These are phyloP conservation scores for Arabidopsis arenosa DNA, from an alignment of 345 rosid species.

Conservation along the genomic window DNA sequence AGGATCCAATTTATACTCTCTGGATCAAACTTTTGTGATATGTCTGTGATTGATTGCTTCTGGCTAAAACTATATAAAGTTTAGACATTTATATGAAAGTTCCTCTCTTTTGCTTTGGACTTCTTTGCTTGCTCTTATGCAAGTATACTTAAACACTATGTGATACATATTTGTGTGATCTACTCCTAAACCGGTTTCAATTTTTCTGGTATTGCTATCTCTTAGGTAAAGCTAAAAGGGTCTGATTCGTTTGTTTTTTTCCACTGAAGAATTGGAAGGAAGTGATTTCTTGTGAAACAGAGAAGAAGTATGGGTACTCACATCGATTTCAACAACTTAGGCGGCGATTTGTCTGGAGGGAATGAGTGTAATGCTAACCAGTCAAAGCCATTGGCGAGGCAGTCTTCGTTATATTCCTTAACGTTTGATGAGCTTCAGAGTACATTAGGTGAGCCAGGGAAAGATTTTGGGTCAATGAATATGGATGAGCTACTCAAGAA, in stretches of 20 bases:
- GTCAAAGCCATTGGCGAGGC: constrained; percentile 55
- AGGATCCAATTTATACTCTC: neutral
- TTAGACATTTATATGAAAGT: neutral
- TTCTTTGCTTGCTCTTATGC: constrained; percentile 5
- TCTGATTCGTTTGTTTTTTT: neutral
- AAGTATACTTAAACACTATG: neutral
- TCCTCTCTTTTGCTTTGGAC: constrained; percentile 13
- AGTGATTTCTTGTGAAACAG: neutral
- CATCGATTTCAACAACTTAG: constrained; percentile 62
- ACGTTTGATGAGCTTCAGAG: constrained; percentile 90
- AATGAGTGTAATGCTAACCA: constrained; percentile 46
- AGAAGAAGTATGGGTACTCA: constrained; percentile 54
- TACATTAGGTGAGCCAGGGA: constrained; percentile 70
- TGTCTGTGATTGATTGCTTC: constrained; percentile 2
- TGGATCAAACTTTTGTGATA: neutral
- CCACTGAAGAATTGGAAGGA: constrained; percentile 15
- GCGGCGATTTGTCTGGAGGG: constrained; percentile 44
- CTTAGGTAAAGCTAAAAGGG: constrained; percentile 20
- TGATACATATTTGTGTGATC: constrained; percentile 2
- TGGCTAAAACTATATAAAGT: neutral
- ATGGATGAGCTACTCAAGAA: constrained; percentile 94
- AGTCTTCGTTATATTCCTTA: constrained; percentile 75
- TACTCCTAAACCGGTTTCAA: constrained; percentile 10
- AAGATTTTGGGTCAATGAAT: constrained; percentile 97
- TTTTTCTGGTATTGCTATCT: constrained; percentile 1